A percentile compares a stretch with the other conserved stretches of the same genome.
phyloP scores from a whole-genome alignment of 495 filamentous ascomycete species.

The Xylaria curta region DNA sequence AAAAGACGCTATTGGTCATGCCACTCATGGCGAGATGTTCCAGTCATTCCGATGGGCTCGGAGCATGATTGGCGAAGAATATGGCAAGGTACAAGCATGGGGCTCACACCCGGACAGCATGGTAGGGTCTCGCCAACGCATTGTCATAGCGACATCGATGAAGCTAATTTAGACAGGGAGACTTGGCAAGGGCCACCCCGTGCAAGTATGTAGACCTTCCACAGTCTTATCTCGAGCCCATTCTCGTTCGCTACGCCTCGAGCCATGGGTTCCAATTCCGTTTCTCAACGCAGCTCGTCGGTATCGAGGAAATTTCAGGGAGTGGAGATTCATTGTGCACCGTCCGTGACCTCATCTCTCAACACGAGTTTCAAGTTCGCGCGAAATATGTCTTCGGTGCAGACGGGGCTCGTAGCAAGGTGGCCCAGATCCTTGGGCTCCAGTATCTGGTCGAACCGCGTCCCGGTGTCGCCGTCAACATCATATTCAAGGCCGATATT shows the following conservation, averaged over 20 bases:
- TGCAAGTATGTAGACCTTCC: conserved; percentile 53
- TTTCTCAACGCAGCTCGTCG: conserved; percentile 48
- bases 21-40: conserved; percentile 50
- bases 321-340: conserved; percentile 40
- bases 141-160: not conserved
- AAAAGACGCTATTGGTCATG: conserved; percentile 46
- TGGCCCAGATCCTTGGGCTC: conserved; percentile 51
- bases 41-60: conserved; percentile 59
- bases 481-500: conserved; percentile 57
- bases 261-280: conserved; percentile 47
- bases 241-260: conserved; percentile 48
- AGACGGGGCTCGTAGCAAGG: conserved; percentile 57
- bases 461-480: conserved; percentile 56
- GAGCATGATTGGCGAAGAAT: conserved; percentile 62
- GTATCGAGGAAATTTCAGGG: conserved; percentile 34
- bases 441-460: conserved; percentile 49
- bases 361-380: conserved; percentile 48
- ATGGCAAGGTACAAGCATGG: conserved; percentile 59
- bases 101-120: conserved; percentile 54
- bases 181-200: conserved; percentile 29
- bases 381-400: conserved; percentile 62
- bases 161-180: conserved; percentile 42
- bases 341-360: conserved; percentile 50
- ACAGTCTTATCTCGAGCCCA: conserved; percentile 53
- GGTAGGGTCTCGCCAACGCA: conserved; percentile 29